Conservation (phyloP, 2,329 filamentous ascomycete genomes). For the Trichoderma breve region DNA sequence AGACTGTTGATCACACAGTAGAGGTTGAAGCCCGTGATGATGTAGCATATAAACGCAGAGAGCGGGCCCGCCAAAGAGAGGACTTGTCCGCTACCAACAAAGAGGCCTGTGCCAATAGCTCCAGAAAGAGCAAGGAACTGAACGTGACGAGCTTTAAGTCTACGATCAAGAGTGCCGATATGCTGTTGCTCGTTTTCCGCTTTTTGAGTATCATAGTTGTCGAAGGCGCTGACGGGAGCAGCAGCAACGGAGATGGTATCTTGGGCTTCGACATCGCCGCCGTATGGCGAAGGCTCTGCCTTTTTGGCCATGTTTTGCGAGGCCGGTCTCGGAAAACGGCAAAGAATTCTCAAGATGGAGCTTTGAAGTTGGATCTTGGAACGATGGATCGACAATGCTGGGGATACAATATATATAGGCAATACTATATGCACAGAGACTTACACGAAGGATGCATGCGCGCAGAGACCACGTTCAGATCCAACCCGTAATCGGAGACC, state of each 20-base stretch:
- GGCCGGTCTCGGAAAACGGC: neutral
- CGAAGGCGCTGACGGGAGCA: neutral
- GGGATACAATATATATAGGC: neutral
- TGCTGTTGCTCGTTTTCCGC: slow-evolving; percentile 28
- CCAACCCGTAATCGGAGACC: neutral
- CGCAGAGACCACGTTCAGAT: neutral
- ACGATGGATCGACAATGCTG: neutral
- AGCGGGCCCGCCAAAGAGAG: slow-evolving; percentile 43
- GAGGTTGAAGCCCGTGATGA: slow-evolving; percentile 46
- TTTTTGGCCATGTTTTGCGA: slow-evolving; percentile 1
- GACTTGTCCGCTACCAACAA: slow-evolving; percentile 44
- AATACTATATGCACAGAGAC: neutral
- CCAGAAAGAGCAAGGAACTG: slow-evolving; percentile 44
- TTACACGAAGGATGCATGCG: neutral
- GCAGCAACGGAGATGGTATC: slow-evolving; percentile 12
- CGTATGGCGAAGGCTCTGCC: neutral
- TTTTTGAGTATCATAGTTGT: slow-evolving; percentile 6
- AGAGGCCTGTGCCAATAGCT: slow-evolving; percentile 45
- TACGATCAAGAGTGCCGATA: slow-evolving; percentile 37
- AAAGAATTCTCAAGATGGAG: neutral
- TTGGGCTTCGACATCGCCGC: slow-evolving; percentile 11
- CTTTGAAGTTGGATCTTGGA: neutral
- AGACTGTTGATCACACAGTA: slow-evolving; percentile 50
- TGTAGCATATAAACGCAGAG: slow-evolving; percentile 42
- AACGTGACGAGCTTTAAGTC: slow-evolving; percentile 41